These are phyloP conservation scores for Ogataea naganishii DNA, from an alignment of 805 yeast species.

Conservation along the genomic window DNA sequence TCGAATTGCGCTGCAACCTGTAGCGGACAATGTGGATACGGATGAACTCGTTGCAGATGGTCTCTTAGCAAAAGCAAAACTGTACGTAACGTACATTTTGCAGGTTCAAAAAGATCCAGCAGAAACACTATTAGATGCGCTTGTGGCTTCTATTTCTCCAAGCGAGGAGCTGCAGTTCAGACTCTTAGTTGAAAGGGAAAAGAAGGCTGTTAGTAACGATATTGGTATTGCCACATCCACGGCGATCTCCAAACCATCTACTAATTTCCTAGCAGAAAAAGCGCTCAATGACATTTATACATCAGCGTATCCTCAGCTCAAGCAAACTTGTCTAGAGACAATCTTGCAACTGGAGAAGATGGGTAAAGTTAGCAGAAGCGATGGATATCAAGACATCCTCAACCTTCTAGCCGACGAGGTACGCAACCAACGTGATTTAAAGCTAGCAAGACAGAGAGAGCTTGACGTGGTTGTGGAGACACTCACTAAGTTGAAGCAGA, in stretches of 20 bases:
- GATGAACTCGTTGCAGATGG: conserved; percentile 46
- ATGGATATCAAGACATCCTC: conserved; percentile 69
- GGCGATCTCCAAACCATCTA: conserved; percentile 24
- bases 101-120: conserved; percentile 70
- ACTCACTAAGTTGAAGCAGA: conserved; percentile 32
- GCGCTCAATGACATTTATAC: conserved; percentile 28
- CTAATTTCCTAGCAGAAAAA: conserved; percentile 28
- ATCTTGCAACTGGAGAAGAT: conserved; percentile 66
- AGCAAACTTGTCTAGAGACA: conserved; percentile 64
- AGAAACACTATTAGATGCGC: conserved; percentile 41
- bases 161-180: conserved; percentile 62
- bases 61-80: conserved; percentile 48
- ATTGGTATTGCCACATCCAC: conserved; percentile 10
- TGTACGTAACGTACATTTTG: conserved; percentile 74
- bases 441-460: conserved; percentile 32
- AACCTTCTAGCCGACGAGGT: conserved; percentile 84
- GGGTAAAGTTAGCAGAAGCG: conserved; percentile 55
- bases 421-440: conserved; percentile 33
- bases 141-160: conserved; percentile 57
- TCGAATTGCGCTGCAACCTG: conserved; percentile 12
- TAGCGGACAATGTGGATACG: conserved; percentile 26
- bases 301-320: conserved; percentile 61
- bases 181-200: conserved; percentile 43
- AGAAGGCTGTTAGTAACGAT: conserved; percentile 16
- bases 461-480: conserved; percentile 33